Evolutionary conservation across 1,284 basidiomycete species (phyloP).

Genomic region (Ceratobasidium sp.): DNA sequence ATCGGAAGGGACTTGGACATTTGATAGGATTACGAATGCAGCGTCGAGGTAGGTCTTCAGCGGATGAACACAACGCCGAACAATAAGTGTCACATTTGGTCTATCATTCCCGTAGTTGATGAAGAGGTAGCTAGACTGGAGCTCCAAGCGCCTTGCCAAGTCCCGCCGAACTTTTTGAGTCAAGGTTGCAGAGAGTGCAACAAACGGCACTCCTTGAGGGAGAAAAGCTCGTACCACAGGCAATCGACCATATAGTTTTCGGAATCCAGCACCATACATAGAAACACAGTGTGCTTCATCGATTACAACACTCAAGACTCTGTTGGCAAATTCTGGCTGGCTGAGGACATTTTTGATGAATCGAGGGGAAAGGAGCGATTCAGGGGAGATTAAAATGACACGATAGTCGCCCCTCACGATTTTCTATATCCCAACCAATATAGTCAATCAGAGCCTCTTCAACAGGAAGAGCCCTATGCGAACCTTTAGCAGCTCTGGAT

Average conservation of each 20-base stretch:
- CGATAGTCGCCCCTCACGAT: conserved; percentile 6
- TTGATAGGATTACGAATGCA: conserved; percentile 7
- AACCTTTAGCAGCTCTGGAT: background rate
- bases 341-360: conserved; percentile 27
- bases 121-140: background rate
- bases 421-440: background rate
- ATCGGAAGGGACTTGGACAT: background rate
- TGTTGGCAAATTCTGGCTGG: background rate
- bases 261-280: conserved; percentile 18
- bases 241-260: conserved; percentile 11
- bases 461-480: background rate
- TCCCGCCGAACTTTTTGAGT: conserved; percentile 11
- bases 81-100: conserved; percentile 4
- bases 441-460: background rate
- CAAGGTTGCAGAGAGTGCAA: conserved; percentile 27
- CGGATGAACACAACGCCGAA: background rate
- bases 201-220: conserved; percentile 18
- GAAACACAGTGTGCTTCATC: conserved; percentile 24
- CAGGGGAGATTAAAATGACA: conserved; percentile 21
- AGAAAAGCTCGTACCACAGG: conserved; percentile 10
- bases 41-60: background rate
- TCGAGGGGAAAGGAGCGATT: conserved; percentile 18
- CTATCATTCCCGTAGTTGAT: conserved; percentile 29
- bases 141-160: background rate
- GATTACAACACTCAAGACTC: conserved; percentile 28